phyloP scores from a whole-genome alignment of 1,139 yeast species.

The Protomyces gravidus region DNA sequence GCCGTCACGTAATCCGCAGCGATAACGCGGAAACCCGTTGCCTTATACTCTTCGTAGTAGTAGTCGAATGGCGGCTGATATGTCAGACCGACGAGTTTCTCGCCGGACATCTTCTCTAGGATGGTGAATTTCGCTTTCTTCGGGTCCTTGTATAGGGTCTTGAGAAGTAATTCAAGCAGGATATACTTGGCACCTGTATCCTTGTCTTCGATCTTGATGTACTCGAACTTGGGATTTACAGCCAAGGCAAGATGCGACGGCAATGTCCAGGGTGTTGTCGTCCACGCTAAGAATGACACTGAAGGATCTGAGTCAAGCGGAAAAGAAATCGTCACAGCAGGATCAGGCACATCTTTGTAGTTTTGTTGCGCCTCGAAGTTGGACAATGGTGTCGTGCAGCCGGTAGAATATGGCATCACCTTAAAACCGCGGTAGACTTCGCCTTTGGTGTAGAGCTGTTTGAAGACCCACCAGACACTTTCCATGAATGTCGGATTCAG shows the following conservation, averaged over 20 bases:
- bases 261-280: constrained; percentile 99
- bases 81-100: constrained; percentile 68
- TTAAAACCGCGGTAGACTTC: constrained; percentile 90
- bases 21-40: constrained; percentile 74
- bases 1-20: constrained; percentile 78
- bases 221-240: constrained; percentile 86
- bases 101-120: constrained; percentile 74
- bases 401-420: constrained; percentile 99
- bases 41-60: constrained; percentile 70
- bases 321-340: constrained; percentile 91
- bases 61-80: constrained; percentile 81
- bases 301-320: constrained; percentile 73
- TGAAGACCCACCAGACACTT: constrained; percentile 98
- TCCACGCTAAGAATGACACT: constrained; percentile 91
- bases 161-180: constrained; percentile 72
- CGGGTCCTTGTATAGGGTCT: constrained; percentile 88
- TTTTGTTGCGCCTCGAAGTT: constrained; percentile 98
- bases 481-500: constrained; percentile 95
- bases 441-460: constrained; percentile 74
- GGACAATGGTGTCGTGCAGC: constrained; percentile 91
- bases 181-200: constrained; percentile 75
- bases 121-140: constrained; percentile 80
- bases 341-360: constrained; percentile 94
- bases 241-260: constrained; percentile 91
- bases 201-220: constrained; percentile 87